Evolutionary conservation across 163 green algal species (phyloP).

Genomic region (Volvox carteri): DNA sequence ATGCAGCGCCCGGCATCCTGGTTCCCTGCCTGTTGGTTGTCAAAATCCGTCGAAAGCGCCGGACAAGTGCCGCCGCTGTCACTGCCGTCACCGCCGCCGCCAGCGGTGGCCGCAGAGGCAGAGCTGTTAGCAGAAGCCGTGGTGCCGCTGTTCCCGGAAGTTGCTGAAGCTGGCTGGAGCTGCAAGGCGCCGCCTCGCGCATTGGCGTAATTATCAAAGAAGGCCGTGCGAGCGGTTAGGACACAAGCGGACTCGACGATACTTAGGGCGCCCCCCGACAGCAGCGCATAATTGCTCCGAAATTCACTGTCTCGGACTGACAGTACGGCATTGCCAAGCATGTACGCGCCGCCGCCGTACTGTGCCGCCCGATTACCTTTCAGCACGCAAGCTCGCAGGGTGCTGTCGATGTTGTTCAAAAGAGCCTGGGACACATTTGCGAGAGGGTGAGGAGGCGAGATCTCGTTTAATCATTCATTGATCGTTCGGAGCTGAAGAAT

Average conservation of each 20-base stretch:
- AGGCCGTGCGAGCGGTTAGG: background rate
- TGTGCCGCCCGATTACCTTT: background rate
- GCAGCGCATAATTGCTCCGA: background rate
- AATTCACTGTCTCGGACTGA: background rate
- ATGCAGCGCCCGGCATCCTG: conserved; percentile 14
- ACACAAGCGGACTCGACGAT: background rate
- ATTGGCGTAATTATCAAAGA: background rate
- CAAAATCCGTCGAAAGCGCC: background rate
- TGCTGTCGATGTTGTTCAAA: conserved; percentile 7
- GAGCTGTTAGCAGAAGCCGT: too few species aligned
- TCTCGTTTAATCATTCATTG: too few species aligned
- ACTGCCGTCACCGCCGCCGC: background rate
- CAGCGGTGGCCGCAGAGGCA: background rate
- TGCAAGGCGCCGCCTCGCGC: conserved; percentile 24
- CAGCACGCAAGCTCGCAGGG: background rate
- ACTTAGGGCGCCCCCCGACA: conserved; percentile 25
- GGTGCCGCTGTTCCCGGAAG: background rate
- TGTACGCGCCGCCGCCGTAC: conserved; percentile 33
- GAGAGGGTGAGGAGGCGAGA: too few species aligned
- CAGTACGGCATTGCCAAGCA: background rate
- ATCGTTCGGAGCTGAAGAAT: too few species aligned
- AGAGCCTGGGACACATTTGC: background rate
- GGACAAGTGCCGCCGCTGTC: background rate
- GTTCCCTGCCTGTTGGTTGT: background rate
- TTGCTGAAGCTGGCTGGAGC: background rate